phyloP scores from a whole-genome alignment of 2,329 filamentous ascomycete species.

The Ophiostoma ips region DNA sequence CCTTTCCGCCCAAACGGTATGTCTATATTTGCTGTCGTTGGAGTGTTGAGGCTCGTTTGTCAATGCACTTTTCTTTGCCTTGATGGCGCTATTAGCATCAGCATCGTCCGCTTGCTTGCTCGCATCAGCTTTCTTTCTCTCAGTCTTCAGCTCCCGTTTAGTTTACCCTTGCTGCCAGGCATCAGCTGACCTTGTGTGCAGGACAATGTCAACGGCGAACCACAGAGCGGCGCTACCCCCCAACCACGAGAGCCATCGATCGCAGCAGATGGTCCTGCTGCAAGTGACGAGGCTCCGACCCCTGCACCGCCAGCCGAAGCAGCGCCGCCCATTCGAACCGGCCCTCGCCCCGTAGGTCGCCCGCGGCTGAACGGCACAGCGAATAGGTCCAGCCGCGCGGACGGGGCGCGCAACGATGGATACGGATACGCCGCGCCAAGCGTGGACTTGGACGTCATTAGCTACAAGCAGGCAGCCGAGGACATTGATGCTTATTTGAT shows the following conservation, averaged over 20 bases:
- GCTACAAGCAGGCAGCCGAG: constrained; percentile 25
- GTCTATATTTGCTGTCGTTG: background rate
- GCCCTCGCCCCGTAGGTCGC: background rate
- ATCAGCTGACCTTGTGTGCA: background rate
- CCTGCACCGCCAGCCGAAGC: background rate
- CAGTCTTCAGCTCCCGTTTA: too few species aligned
- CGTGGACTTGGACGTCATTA: constrained; percentile 19
- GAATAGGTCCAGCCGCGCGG: background rate
- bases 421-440: constrained; percentile 7
- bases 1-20: background rate
- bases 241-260: background rate
- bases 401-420: background rate
- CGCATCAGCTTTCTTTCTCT: too few species aligned
- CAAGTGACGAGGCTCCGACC: background rate
- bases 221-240: background rate
- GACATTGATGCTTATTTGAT: constrained; percentile 29
- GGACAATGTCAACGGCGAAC: background rate
- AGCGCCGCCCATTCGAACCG: background rate
- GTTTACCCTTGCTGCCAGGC: too few species aligned
- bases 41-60: too few species aligned
- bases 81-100: too few species aligned
- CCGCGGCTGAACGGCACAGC: background rate
- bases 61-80: too few species aligned
- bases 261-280: background rate
- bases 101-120: too few species aligned